A percentile compares a stretch with the other conserved stretches of the same genome.
phyloP scores from a whole-genome alignment of 768 basidiomycete genomes.

The Rubroboletus satanas region DNA sequence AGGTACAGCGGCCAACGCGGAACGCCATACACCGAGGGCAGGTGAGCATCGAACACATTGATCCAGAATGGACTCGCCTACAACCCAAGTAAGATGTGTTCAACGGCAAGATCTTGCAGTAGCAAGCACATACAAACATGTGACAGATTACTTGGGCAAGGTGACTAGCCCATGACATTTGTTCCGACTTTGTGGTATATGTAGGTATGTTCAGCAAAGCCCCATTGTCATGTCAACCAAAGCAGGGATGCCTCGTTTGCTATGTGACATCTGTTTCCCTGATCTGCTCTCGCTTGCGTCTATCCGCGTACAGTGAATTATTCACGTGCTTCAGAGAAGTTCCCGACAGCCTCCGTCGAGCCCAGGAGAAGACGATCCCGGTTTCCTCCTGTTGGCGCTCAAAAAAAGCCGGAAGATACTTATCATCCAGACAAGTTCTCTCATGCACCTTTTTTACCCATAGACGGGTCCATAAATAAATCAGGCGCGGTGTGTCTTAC shows the following conservation, averaged over 20 bases:
- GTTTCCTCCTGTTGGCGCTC: slow-evolving; percentile 46
- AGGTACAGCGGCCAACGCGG: slow-evolving; percentile 21
- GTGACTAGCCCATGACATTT: slow-evolving; percentile 41
- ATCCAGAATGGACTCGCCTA: not conserved
- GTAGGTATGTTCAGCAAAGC: slow-evolving; percentile 46
- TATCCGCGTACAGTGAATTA: not conserved
- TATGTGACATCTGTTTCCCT: slow-evolving; percentile 1
- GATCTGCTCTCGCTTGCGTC: not conserved
- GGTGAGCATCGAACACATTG: slow-evolving; percentile 21
- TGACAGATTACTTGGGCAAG: slow-evolving; percentile 55
- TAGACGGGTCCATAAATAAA: not conserved
- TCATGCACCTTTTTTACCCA: too few relatives aligned
- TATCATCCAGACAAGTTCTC: slow-evolving; percentile 56
- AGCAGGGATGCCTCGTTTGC: slow-evolving; percentile 29
- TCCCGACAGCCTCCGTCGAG: slow-evolving; percentile 53
- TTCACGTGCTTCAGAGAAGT: slow-evolving; percentile 32
- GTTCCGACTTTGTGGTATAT: slow-evolving; percentile 38
- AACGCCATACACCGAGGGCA: slow-evolving; percentile 43
- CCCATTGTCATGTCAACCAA: slow-evolving; percentile 47
- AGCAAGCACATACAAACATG: slow-evolving; percentile 48
- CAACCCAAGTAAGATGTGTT: slow-evolving; percentile 43
- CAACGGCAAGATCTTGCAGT: slow-evolving; percentile 59
- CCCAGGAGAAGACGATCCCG: slow-evolving; percentile 47
- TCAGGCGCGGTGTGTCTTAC: too few relatives aligned
- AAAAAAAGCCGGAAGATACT: slow-evolving; percentile 50